A percentile compares a stretch with the other conserved stretches of the same genome.
Conservation (phyloP, 192 early-diverging fungal species). For the Podochytrium sp. region DNA sequence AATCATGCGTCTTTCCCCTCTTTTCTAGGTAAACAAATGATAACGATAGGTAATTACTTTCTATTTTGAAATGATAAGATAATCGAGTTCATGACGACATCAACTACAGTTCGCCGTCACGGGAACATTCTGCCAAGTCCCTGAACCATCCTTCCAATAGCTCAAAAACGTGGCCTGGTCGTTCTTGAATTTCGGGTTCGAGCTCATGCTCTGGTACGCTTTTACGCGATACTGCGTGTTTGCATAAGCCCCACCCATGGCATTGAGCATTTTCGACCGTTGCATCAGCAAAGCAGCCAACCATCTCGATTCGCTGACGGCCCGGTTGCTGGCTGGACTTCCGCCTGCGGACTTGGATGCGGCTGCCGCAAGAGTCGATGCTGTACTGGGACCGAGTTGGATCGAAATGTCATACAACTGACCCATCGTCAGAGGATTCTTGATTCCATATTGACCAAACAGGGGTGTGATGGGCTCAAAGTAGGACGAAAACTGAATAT, state of each 20-base stretch:
- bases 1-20: no score
- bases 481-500: background rate
- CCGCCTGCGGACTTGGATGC: background rate
- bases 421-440: slow-evolving; percentile 9
- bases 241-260: slow-evolving; percentile 28
- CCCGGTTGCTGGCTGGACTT: background rate
- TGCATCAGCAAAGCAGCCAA: background rate
- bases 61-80: background rate
- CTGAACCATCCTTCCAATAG: background rate
- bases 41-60: background rate
- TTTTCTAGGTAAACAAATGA: background rate
- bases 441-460: background rate
- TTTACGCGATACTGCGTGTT: slow-evolving; percentile 15
- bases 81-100: no score
- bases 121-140: no score
- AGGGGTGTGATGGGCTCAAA: background rate
- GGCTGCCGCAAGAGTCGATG: background rate
- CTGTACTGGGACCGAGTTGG: slow-evolving; percentile 9
- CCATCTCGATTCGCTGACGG: slow-evolving; percentile 7
- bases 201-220: slow-evolving; percentile 1
- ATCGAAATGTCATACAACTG: slow-evolving; percentile 26
- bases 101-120: no score
- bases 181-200: background rate
- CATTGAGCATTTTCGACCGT: background rate
- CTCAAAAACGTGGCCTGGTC: background rate